Percentiles rank a stretch among this genome's conserved stretches.
Conservation (phyloP, 768 basidiomycete genomes). For the Lactarius sp. region DNA sequence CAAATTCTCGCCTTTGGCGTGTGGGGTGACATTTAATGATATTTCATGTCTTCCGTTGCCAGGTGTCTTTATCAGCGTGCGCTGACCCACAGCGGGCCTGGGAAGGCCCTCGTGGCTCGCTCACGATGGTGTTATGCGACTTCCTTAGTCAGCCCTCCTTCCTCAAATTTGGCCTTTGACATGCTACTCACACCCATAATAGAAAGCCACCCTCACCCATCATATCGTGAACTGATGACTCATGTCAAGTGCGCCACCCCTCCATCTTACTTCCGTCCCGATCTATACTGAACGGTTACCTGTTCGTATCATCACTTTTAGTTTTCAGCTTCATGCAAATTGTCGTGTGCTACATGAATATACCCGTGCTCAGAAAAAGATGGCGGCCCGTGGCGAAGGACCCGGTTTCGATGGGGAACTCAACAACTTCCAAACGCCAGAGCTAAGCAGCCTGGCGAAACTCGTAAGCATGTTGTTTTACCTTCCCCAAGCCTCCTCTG, state of each 20-base stretch:
- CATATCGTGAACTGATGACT: conserved; percentile 9
- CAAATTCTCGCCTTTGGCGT: not conserved
- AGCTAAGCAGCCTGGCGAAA: conserved; percentile 19
- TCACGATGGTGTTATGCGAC: conserved; percentile 19
- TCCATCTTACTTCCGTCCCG: not conserved
- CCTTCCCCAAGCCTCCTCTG: not conserved
- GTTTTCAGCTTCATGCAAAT: conserved; percentile 12
- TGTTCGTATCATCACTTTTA: conserved; percentile 1
- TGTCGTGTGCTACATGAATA: conserved; percentile 11
- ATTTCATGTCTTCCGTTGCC: not conserved
- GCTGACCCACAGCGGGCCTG: conserved; percentile 26
- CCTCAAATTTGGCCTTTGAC: not conserved
- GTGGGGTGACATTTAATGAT: not conserved
- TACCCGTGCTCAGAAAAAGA: conserved; percentile 13
- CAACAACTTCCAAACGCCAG: conserved; percentile 20
- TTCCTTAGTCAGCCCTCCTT: conserved; percentile 11
- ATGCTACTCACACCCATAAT: not conserved
- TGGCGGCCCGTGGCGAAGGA: conserved; percentile 10
- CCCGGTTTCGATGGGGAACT: not conserved
- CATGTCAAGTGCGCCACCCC: conserved; percentile 16
- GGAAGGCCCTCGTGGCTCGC: conserved; percentile 25
- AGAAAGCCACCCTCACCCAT: conserved; percentile 2
- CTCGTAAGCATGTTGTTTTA: conserved; percentile 7
- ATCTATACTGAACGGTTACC: not conserved
- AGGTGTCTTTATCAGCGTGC: conserved; percentile 26